These are phyloP conservation scores for Phyllosticta citribraziliensis DNA, from an alignment of 2,329 filamentous ascomycete species.

Conservation along the genomic window DNA sequence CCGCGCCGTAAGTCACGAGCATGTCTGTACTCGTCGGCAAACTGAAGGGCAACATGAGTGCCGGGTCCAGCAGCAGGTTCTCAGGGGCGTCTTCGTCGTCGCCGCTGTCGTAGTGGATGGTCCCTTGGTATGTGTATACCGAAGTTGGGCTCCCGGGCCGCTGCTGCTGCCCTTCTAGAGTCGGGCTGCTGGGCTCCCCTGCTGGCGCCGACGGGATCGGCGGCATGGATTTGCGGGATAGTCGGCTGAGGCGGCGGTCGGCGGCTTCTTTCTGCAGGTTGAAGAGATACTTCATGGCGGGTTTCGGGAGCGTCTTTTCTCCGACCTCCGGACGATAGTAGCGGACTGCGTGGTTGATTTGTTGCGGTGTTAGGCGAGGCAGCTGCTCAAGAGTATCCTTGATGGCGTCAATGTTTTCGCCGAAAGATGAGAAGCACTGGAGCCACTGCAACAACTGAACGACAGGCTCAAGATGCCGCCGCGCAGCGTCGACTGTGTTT, in stretches of 20 bases:
- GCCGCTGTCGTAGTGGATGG: slow-evolving; percentile 12
- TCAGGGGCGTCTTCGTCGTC: slow-evolving; percentile 61
- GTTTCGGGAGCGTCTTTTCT: slow-evolving; percentile 83
- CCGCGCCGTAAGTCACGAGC: slow-evolving; percentile 89
- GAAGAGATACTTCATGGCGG: slow-evolving; percentile 74
- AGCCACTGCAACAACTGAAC: slow-evolving; percentile 96
- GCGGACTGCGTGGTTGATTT: slow-evolving; percentile 83
- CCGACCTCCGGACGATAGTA: slow-evolving; percentile 93
- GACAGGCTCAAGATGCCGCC: slow-evolving; percentile 76
- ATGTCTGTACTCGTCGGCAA: slow-evolving; percentile 94
- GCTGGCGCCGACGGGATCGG: slow-evolving; percentile 1
- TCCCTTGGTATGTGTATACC: background rate
- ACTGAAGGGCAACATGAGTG: slow-evolving; percentile 89
- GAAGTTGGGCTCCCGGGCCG: slow-evolving; percentile 5
- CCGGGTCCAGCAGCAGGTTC: slow-evolving; percentile 74
- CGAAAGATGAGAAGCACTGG: slow-evolving; percentile 91
- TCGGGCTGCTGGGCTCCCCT: background rate
- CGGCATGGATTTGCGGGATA: slow-evolving; percentile 6
- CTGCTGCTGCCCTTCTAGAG: background rate
- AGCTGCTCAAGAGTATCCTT: slow-evolving; percentile 84
- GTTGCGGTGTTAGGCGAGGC: slow-evolving; percentile 71
- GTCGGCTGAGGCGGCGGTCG: slow-evolving; percentile 21
- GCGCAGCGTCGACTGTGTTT: slow-evolving; percentile 72
- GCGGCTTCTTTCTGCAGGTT: slow-evolving; percentile 67
- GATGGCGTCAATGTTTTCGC: slow-evolving; percentile 80